Evolutionary conservation across 306 rosid genomes (phyloP).

Genomic region (Ochetophila trinervis): DNA sequence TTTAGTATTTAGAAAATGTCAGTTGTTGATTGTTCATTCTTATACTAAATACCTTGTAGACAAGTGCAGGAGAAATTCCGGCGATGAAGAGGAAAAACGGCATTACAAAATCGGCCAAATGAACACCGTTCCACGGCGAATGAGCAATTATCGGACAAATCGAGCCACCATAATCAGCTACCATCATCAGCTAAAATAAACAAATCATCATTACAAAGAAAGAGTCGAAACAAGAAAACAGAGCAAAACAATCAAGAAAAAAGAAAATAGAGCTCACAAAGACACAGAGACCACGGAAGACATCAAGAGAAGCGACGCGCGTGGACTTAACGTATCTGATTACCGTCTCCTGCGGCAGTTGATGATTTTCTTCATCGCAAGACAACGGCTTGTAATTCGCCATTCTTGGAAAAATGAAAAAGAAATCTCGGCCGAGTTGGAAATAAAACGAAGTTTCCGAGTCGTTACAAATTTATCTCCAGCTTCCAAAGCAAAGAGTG

Average conservation of each 20-base stretch:
- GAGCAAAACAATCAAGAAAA: not conserved
- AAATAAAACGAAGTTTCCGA: not conserved
- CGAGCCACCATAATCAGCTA: slow-evolving; percentile 75
- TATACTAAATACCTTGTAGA: slow-evolving; percentile 51
- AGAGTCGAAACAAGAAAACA: too few relatives aligned
- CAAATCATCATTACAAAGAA: too few relatives aligned
- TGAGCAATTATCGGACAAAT: slow-evolving; percentile 68
- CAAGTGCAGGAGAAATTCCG: slow-evolving; percentile 74
- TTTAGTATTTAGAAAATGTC: too few relatives aligned
- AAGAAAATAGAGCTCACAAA: slow-evolving; percentile 39
- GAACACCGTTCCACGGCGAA: slow-evolving; percentile 81
- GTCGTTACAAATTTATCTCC: too few relatives aligned
- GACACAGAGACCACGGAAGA: slow-evolving; percentile 93
- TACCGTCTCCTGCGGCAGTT: slow-evolving; percentile 2
- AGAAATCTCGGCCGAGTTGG: slow-evolving; percentile 5
- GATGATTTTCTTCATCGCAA: slow-evolving; percentile 17
- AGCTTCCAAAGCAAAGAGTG: too few relatives aligned
- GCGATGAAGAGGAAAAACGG: slow-evolving; percentile 84
- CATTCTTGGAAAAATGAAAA: slow-evolving; percentile 25
- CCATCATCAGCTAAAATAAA: slow-evolving; percentile 67
- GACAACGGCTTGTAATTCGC: slow-evolving; percentile 42
- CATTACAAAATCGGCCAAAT: slow-evolving; percentile 82
- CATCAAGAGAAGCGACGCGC: slow-evolving; percentile 78
- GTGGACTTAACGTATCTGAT: slow-evolving; percentile 24
- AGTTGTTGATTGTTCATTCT: not conserved